Evolutionary conservation across 495 filamentous ascomycete species (phyloP).

Genomic region (Rusavskia elegans): DNA sequence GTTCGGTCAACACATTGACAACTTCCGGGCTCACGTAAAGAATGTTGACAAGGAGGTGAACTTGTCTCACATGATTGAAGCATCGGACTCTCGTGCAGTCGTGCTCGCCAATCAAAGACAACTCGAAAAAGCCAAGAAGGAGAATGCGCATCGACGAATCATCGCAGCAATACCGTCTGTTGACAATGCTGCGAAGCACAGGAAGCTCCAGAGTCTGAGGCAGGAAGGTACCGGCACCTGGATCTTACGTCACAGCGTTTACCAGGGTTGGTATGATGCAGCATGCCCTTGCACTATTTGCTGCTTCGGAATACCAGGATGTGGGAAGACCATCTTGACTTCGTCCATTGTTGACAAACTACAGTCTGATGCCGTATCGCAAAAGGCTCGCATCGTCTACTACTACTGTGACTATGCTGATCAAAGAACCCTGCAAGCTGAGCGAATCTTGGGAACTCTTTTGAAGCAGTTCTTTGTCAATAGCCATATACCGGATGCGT

Average conservation of each 20-base stretch:
- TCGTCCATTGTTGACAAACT: conserved; percentile 5
- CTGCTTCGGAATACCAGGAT: conserved; percentile 15
- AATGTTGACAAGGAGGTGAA: conserved; percentile 13
- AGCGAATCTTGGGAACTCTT: conserved; percentile 6
- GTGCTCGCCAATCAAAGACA: conserved; percentile 4
- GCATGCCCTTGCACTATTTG: conserved; percentile 3
- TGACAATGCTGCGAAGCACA: conserved; percentile 5
- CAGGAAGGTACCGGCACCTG: conserved; percentile 8
- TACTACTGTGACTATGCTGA: conserved; percentile 14
- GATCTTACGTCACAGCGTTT: conserved; percentile 2
- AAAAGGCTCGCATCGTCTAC: conserved; percentile 2
- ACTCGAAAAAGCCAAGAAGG: conserved; percentile 5
- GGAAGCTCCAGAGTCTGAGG: conserved; percentile 1
- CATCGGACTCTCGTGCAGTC: conserved; percentile 8
- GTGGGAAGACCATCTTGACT: conserved; percentile 10
- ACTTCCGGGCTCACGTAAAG: conserved; percentile 9
- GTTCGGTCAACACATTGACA: conserved; percentile 7
- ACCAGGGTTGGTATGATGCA: conserved; percentile 2
- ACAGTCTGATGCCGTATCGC: background rate
- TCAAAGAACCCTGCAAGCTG: conserved; percentile 4
- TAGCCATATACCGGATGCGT: background rate
- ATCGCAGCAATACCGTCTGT: conserved; percentile 5
- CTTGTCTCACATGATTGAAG: conserved; percentile 13
- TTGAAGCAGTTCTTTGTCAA: conserved; percentile 10
- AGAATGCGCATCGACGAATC: conserved; percentile 1